Conservation (phyloP, 1,284 basidiomycete genomes). For the Testicularia cyperi region DNA sequence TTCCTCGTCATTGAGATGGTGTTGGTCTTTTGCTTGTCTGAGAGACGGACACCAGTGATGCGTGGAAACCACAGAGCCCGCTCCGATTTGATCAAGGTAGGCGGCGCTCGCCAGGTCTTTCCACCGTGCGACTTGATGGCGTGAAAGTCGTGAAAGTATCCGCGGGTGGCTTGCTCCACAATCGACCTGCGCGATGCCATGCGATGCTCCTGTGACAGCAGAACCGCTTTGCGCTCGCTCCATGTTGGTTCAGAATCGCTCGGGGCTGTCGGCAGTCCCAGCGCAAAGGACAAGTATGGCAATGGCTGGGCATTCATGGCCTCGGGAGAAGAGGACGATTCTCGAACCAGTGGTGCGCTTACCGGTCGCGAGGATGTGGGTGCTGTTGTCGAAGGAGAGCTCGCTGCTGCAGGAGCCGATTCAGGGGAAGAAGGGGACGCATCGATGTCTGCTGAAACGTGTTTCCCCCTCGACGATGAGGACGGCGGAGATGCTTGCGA, state of each 20-base stretch:
- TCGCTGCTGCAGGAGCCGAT: too few species aligned
- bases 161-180: conserved; percentile 79
- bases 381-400: too few species aligned
- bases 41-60: conserved; percentile 72
- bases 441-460: too few species aligned
- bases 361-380: too few species aligned
- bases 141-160: conserved; percentile 88
- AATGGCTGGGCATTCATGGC: conserved; percentile 59
- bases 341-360: conserved; percentile 16
- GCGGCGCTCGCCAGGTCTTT: conserved; percentile 92
- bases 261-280: conserved; percentile 69
- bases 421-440: too few species aligned
- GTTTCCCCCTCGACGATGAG: too few species aligned
- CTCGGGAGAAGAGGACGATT: conserved; percentile 18
- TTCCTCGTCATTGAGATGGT: conserved; percentile 77
- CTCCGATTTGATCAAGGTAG: conserved; percentile 70
- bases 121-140: conserved; percentile 80
- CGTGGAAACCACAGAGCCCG: conserved; percentile 81
- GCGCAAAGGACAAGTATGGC: conserved; percentile 69
- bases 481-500: too few species aligned
- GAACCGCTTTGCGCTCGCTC: conserved; percentile 70
- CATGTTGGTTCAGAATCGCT: conserved; percentile 69
- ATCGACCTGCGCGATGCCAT: conserved; percentile 41
- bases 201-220: conserved; percentile 66
- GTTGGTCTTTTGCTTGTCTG: conserved; percentile 68